Evolutionary conservation across 1,139 yeast species (phyloP).

Genomic region (Candida sojae): DNA sequence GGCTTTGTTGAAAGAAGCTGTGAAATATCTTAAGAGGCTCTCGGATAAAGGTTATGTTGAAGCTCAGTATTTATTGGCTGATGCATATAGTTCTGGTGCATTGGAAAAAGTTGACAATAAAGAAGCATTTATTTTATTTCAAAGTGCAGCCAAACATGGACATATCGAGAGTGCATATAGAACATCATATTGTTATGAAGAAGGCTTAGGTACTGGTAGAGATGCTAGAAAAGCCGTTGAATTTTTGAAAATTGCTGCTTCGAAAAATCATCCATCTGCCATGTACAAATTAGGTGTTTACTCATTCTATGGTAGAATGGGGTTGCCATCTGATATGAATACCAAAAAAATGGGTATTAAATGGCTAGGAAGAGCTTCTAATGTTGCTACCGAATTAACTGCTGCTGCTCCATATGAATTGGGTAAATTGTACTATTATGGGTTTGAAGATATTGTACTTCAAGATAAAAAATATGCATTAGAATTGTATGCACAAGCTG

Average conservation of each 20-base stretch:
- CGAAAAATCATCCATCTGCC: conserved; percentile 92
- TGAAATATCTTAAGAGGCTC: conserved; percentile 65
- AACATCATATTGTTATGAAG: conserved; percentile 88
- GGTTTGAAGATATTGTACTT: conserved; percentile 84
- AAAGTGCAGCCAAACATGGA: conserved; percentile 89
- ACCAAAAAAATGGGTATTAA: conserved; percentile 86
- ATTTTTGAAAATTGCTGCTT: conserved; percentile 83
- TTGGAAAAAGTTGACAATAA: conserved; percentile 79
- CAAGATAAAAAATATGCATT: conserved; percentile 83
- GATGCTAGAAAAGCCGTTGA: conserved; percentile 87
- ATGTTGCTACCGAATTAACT: conserved; percentile 78
- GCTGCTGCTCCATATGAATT: conserved; percentile 94
- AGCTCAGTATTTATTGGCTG: conserved; percentile 89
- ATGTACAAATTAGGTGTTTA: conserved; percentile 91
- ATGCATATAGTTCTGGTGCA: conserved; percentile 84
- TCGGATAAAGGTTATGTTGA: conserved; percentile 83
- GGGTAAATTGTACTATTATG: conserved; percentile 80
- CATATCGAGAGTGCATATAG: conserved; percentile 91
- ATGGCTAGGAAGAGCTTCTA: conserved; percentile 88
- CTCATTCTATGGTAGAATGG: conserved; percentile 83
- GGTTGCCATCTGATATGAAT: conserved; percentile 64
- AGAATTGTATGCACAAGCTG: conserved; percentile 85
- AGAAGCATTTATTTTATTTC: conserved; percentile 77
- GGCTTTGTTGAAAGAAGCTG: conserved; percentile 75
- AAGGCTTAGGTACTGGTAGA: conserved; percentile 89